These are phyloP conservation scores for Nitzschia inconspicua DNA, from an alignment of 108 stramenopile species.

Conservation along the genomic window DNA sequence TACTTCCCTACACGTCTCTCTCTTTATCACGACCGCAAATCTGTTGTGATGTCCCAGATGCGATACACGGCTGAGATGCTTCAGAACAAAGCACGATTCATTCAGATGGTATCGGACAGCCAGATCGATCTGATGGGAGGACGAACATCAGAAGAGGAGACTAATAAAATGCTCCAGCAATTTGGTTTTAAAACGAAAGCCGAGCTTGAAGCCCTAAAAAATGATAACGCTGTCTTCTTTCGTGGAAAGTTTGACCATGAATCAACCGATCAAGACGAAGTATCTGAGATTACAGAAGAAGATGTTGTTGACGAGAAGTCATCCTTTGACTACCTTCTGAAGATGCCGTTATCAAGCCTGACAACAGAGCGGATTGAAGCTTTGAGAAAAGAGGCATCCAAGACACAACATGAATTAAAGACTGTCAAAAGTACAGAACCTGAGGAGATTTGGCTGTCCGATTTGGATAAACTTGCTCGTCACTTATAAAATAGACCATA, in stretches of 20 bases:
- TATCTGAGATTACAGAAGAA: not conserved
- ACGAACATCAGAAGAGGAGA: slow-evolving; percentile 63
- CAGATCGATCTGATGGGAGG: slow-evolving; percentile 67
- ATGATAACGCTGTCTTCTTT: slow-evolving; percentile 43
- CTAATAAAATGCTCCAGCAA: slow-evolving; percentile 53
- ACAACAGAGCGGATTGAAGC: slow-evolving; percentile 69
- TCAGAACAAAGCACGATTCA: slow-evolving; percentile 80
- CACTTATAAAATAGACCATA: slow-evolving; percentile 17
- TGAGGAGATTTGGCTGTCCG: slow-evolving; percentile 77
- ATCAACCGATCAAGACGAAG: not conserved
- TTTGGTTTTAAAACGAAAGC: slow-evolving; percentile 49
- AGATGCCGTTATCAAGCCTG: slow-evolving; percentile 76
- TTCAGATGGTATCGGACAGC: slow-evolving; percentile 63
- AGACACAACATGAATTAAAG: slow-evolving; percentile 52
- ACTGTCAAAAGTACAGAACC: slow-evolving; percentile 40
- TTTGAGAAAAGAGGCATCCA: slow-evolving; percentile 60
- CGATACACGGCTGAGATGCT: slow-evolving; percentile 51
- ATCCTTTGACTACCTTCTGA: slow-evolving; percentile 79
- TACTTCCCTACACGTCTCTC: slow-evolving; percentile 73
- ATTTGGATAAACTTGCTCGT: slow-evolving; percentile 76
- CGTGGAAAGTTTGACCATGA: slow-evolving; percentile 15
- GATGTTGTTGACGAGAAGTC: slow-evolving; percentile 16
- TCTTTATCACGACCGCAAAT: slow-evolving; percentile 77
- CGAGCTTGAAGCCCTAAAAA: slow-evolving; percentile 53
- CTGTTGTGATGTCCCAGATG: slow-evolving; percentile 64